Evolutionary conservation across 768 basidiomycete species (phyloP).

Genomic region (Serendipita sp.): DNA sequence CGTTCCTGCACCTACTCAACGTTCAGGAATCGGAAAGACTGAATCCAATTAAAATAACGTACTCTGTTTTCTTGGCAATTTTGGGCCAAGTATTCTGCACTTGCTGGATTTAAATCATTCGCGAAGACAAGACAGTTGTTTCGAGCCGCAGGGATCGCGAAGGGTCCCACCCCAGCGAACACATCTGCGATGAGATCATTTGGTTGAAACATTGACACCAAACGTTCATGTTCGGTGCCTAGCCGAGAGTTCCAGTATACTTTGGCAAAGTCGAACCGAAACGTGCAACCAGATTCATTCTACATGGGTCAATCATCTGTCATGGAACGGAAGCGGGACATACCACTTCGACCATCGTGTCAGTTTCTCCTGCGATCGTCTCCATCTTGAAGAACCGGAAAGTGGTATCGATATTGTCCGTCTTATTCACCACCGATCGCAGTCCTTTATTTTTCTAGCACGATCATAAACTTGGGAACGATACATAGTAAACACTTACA

Average conservation of each 20-base stretch:
- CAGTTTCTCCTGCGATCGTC: constrained; percentile 75
- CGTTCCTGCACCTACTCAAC: constrained; percentile 44
- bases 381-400: constrained; percentile 98
- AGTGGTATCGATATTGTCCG: constrained; percentile 66
- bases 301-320: constrained; percentile 19
- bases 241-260: constrained; percentile 99
- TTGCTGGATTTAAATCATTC: constrained; percentile 88
- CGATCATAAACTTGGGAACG: not conserved
- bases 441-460: constrained; percentile 71
- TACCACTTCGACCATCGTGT: constrained; percentile 80
- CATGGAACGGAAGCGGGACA: constrained; percentile 17
- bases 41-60: constrained; percentile 16
- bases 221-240: constrained; percentile 76
- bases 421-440: constrained; percentile 88
- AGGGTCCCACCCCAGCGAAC: constrained; percentile 96
- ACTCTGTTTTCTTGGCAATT: constrained; percentile 74
- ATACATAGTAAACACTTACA: constrained; percentile 31
- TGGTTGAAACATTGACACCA: constrained; percentile 57
- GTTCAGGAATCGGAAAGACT: constrained; percentile 5
- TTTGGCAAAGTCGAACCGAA: constrained; percentile 84
- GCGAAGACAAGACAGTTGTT: constrained; percentile 81
- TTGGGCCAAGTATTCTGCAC: constrained; percentile 53
- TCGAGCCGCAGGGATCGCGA: constrained; percentile 83
- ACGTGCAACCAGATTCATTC: constrained; percentile 74
- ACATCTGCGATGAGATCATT: constrained; percentile 76